phyloP scores from a whole-genome alignment of 805 yeast species.

The Metschnikowia peoriensis region DNA sequence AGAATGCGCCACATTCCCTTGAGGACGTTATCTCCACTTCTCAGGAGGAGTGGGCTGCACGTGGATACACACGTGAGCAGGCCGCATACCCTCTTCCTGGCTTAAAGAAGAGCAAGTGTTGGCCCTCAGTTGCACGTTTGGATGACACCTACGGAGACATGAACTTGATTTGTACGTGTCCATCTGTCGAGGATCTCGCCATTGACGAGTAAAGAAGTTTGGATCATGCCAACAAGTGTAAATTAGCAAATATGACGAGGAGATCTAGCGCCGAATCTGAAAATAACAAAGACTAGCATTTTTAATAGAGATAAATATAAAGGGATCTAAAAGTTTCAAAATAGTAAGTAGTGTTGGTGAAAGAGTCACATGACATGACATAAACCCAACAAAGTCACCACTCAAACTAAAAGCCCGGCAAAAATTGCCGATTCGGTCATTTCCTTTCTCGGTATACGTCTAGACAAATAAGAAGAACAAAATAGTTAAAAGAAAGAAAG shows the following conservation, averaged over 20 bases:
- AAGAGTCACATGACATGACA: too few species aligned
- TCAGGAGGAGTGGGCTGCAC: slow-evolving; percentile 68
- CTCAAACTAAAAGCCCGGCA: too few species aligned
- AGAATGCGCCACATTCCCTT: slow-evolving; percentile 90
- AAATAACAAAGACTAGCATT: neutral
- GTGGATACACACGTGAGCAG: slow-evolving; percentile 89
- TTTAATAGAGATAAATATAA: neutral
- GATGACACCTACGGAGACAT: slow-evolving; percentile 95
- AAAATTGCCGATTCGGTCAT: too few species aligned
- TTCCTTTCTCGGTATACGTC: too few species aligned
- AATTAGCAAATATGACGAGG: neutral
- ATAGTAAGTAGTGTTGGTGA: too few species aligned
- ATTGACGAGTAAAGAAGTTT: slow-evolving; percentile 8
- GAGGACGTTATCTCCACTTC: slow-evolving; percentile 65
- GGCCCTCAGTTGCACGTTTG: slow-evolving; percentile 93
- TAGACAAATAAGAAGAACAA: too few species aligned
- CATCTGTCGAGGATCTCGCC: slow-evolving; percentile 74
- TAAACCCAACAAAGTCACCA: too few species aligned
- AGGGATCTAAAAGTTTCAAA: neutral
- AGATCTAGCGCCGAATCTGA: neutral
- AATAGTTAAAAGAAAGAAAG: too few species aligned
- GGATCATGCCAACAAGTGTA: neutral
- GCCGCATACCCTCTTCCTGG: slow-evolving; percentile 91
- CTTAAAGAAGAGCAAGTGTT: slow-evolving; percentile 73
- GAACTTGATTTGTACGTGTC: slow-evolving; percentile 92